phyloP scores from a whole-genome alignment of 1,284 basidiomycete genomes.

The Microbotryomycetes sp. region DNA sequence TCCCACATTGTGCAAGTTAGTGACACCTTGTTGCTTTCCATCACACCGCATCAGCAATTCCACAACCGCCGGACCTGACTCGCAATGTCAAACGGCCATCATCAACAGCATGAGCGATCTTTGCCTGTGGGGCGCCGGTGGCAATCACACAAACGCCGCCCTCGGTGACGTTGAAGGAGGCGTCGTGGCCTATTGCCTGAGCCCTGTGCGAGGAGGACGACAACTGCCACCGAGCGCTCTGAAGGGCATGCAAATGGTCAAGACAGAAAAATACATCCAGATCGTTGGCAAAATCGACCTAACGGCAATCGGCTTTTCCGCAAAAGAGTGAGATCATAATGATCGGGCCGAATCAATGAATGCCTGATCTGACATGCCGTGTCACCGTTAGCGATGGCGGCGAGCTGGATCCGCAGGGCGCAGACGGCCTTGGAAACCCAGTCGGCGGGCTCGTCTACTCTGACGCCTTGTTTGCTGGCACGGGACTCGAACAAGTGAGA shows the following conservation, averaged over 20 bases:
- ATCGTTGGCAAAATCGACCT: background rate
- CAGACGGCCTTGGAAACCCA: conserved; percentile 35
- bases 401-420: conserved; percentile 49
- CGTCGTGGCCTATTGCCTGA: background rate
- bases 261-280: background rate
- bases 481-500: background rate
- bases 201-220: background rate
- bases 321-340: too few relatives aligned
- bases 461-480: background rate
- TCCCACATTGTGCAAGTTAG: too few relatives aligned
- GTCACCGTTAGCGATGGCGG: too few relatives aligned
- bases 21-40: too few relatives aligned
- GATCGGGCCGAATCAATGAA: too few relatives aligned
- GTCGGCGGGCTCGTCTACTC: conserved; percentile 32
- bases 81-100: background rate
- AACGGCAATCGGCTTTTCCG: background rate
- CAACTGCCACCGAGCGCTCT: background rate
- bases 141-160: background rate
- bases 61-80: background rate
- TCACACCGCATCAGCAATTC: background rate
- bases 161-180: background rate
- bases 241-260: background rate
- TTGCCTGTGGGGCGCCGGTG: background rate
- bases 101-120: background rate
- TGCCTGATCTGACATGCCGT: too few relatives aligned